These are phyloP conservation scores for Coniochaeta sp. DNA, from an alignment of 2,329 filamentous ascomycete species.

Conservation along the genomic window DNA sequence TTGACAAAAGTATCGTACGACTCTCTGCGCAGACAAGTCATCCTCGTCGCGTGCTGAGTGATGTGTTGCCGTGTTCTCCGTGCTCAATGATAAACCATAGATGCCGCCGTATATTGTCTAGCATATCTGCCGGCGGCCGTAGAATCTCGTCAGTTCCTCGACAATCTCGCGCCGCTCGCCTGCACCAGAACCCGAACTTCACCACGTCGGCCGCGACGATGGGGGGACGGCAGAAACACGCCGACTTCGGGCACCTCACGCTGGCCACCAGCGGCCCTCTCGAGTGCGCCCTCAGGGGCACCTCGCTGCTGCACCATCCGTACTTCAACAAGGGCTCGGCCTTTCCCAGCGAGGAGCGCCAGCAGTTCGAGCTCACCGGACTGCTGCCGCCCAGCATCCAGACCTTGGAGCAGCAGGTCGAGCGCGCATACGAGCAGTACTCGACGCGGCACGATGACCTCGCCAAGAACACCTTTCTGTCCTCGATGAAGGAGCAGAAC, in stretches of 20 bases:
- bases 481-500: constrained; percentile 79
- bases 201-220: not conserved
- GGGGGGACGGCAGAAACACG: not conserved
- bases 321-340: constrained; percentile 81
- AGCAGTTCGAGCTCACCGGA: constrained; percentile 62
- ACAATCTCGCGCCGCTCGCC: not conserved
- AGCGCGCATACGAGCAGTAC: constrained; percentile 78
- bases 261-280: constrained; percentile 40
- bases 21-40: no score
- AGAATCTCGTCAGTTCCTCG: not conserved
- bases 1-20: no score
- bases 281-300: constrained; percentile 41
- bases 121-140: not conserved
- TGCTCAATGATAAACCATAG: not conserved
- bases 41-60: not conserved
- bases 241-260: constrained; percentile 26
- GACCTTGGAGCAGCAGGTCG: constrained; percentile 67
- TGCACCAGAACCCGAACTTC: no score
- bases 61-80: not conserved
- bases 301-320: constrained; percentile 53
- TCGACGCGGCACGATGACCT: constrained; percentile 52
- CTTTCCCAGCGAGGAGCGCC: constrained; percentile 62
- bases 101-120: not conserved
- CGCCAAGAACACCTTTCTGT: constrained; percentile 83
- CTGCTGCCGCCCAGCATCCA: constrained; percentile 67